A percentile compares a stretch with the other conserved stretches of the same genome.
phyloP scores from a whole-genome alignment of 2,329 filamentous ascomycete genomes.

The Didymella glomerata region DNA sequence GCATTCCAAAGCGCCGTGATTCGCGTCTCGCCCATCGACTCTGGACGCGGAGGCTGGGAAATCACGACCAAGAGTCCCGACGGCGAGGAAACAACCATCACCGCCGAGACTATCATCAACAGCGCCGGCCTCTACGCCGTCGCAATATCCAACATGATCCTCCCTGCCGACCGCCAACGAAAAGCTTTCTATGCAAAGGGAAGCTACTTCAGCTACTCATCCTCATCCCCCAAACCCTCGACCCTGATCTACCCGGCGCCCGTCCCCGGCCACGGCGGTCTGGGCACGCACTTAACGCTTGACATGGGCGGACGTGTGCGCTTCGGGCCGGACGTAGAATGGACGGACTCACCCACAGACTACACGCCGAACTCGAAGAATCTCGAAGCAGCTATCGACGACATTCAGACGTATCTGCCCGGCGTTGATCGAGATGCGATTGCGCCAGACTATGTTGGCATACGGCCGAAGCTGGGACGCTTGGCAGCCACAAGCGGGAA shows the following conservation, averaged over 20 bases:
- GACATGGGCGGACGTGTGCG: conserved; percentile 84
- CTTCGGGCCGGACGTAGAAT: conserved; percentile 95
- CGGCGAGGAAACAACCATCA: conserved; percentile 66
- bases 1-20: conserved; percentile 75
- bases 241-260: conserved; percentile 90
- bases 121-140: conserved; percentile 83
- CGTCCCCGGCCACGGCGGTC: conserved; percentile 78
- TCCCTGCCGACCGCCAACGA: conserved; percentile 64
- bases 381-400: conserved; percentile 71
- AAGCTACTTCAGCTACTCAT: conserved; percentile 87
- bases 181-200: conserved; percentile 88
- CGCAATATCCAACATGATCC: conserved; percentile 81
- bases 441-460: conserved; percentile 85
- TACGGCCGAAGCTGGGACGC: conserved; percentile 81
- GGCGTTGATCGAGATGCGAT: conserved; percentile 72
- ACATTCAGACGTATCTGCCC: conserved; percentile 83
- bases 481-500: conserved; percentile 68
- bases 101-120: conserved; percentile 81
- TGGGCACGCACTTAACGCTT: conserved; percentile 93
- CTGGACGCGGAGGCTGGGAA: conserved; percentile 72
- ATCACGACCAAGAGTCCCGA: conserved; percentile 60
- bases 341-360: conserved; percentile 77
- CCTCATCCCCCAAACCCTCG: conserved; percentile 68
- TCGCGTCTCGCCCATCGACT: conserved; percentile 62
- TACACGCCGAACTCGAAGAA: conserved; percentile 72